A percentile compares a stretch with the other conserved stretches of the same genome.
Evolutionary conservation across 768 basidiomycete genomes (phyloP).

Genomic region (Trametopsis cervina): DNA sequence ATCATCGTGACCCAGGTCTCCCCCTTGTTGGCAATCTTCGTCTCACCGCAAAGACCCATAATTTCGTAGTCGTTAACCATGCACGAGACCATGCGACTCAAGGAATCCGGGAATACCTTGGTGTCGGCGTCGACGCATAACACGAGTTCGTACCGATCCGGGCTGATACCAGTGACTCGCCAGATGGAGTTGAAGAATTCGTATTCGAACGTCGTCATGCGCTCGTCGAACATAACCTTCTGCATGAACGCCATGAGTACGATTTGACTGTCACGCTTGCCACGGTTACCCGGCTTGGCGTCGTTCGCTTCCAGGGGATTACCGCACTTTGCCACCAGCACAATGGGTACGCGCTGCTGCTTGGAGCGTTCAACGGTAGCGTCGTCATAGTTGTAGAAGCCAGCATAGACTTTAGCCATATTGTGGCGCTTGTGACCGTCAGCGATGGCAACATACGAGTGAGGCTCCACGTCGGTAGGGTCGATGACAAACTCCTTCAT

Average conservation of each 20-base stretch:
- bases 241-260: constrained; percentile 97
- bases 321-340: constrained; percentile 92
- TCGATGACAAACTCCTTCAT: constrained; percentile 91
- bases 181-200: constrained; percentile 99
- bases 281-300: constrained; percentile 94
- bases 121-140: constrained; percentile 97
- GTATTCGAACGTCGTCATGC: constrained; percentile 99
- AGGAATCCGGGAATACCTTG: constrained; percentile 97
- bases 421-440: constrained; percentile 99
- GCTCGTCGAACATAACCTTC: constrained; percentile 99
- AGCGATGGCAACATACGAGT: constrained; percentile 97
- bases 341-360: constrained; percentile 94
- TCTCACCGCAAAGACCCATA: constrained; percentile 99
- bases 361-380: constrained; percentile 84
- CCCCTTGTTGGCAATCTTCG: constrained; percentile 98
- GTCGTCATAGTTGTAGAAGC: constrained; percentile 94
- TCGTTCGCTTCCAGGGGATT: constrained; percentile 88
- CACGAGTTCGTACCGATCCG: constrained; percentile 92
- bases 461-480: constrained; percentile 80
- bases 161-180: constrained; percentile 91
- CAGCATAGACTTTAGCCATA: constrained; percentile 98
- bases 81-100: constrained; percentile 92
- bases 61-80: constrained; percentile 98
- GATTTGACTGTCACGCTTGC: constrained; percentile 98
- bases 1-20: constrained; percentile 99